Base-by-base conservation (phyloP, 2,329 filamentous ascomycete genomes). In the Hawksworthiomyces lignivorus region DNA sequence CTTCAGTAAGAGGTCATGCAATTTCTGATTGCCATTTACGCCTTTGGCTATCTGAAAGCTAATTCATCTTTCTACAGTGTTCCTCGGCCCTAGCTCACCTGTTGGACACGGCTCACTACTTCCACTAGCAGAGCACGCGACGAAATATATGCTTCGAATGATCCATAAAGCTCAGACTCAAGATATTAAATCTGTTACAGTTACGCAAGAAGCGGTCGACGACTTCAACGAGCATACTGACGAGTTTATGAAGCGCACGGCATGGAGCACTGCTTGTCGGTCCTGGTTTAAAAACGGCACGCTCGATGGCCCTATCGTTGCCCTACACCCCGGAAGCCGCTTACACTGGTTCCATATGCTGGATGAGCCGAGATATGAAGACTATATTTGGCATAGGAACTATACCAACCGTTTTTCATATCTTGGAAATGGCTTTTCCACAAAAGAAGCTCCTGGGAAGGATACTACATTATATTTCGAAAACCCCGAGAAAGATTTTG, bases 271-370 rank as follows among this genome's bases (percentile, higher is more conserved):
- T 32, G 32, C 50, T 4, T 62, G 54, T 30, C 40, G 45, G 15
- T 49, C 45, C 6, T 56, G 54, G 55, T 60, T 50, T 29, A 62
- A 63, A 28, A 62, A 63, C 11, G 61, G 60, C 12, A 62, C 60
- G 8, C 53, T 51, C 12, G 62, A 62, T 2, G 54, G 62, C 28
- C 55, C 58, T 36, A 56, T 69, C 31, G 58, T 60, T 11, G 65
- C 61, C 1, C 50, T 68, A 20, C 68, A 65, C 64, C 66, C 66
- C 0, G 66, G 67, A 4, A 64, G 60, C 30, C 61, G 61, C n/a
- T 54, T 67, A 41, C 66, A 69, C 35, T 62, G 61, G 14, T 48
- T 68, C 5, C 64, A 69, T 51, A 55, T 62, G 11, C 47, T 69
- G 42, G 50, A 60, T 21, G 54, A 60, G 17, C 62, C 63, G 26